Evolutionary conservation across 345 rosid species (phyloP).

Genomic region (Salix purpurea): DNA sequence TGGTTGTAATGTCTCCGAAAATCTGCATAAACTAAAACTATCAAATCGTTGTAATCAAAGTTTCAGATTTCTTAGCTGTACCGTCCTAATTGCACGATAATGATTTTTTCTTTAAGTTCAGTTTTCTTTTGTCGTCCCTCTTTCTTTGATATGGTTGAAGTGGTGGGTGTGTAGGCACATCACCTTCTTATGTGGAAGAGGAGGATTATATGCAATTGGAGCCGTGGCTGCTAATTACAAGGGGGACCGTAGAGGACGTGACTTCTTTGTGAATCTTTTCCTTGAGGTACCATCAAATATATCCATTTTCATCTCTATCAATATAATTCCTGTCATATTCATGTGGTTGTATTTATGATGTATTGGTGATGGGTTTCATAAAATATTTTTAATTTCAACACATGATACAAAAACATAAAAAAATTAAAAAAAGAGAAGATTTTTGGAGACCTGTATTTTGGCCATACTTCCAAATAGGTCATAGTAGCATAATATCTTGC

Average conservation of each 20-base stretch:
- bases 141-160: neutral
- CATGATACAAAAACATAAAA: no score
- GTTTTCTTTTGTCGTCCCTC: no score
- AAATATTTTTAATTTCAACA: no score
- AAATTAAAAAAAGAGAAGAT: no score
- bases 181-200: conserved; percentile 84
- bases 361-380: no score
- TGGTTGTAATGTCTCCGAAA: neutral
- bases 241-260: conserved; percentile 49
- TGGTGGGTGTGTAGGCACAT: conserved; percentile 44
- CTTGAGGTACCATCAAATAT: conserved; percentile 44
- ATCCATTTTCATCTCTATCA: neutral
- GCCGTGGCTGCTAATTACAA: conserved; percentile 56
- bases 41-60: neutral
- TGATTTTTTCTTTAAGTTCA: no score
- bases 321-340: no score
- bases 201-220: conserved; percentile 80
- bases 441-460: no score
- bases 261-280: conserved; percentile 51
- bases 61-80: neutral
- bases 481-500: neutral
- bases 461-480: no score
- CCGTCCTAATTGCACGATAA: no score
- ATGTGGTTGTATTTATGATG: no score
- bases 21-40: neutral